Evolutionary conservation across 2,329 filamentous ascomycete species (phyloP), one percentile per base, ranked within the genome.

Genomic region (Hypomyces perniciosus): DNA sequence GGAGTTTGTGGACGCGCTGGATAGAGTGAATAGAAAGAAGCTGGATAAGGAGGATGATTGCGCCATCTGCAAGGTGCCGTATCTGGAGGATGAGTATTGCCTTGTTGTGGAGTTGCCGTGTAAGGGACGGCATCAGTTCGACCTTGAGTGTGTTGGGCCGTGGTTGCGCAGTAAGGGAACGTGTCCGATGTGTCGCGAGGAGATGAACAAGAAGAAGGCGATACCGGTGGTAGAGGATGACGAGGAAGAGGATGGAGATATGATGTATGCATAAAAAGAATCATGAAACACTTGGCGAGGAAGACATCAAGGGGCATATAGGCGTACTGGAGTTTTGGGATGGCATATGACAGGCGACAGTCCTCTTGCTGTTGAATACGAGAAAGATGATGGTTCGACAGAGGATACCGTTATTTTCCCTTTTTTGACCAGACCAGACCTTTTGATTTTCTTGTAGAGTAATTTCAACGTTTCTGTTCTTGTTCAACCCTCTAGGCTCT

Each of bases 101-200:
- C 70, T 86, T 2, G 81, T 85, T 9, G 83, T 85, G 29, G 75
- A 82, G 70, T 71, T 86, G 60, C 81, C 81, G 38, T 86, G 83
- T 62, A 72, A 81, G 59, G 72, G 71, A 31, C 69, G 65, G 38
- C 83, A 86, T 64, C 68, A 68, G 45, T 85, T 83, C 61, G 83
- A 86, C 59, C 66, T 85, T n/a, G 83, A 86, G 68, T 86, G 83
- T 59, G 80, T 85, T 2, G 78, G 75, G 4, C 82, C 83, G 6
- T 86, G 83, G 83, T 63, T 86, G 62, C 69, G 76, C 63, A 75
- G 79, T 59, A 83, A 85, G 66, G 82, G 82, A 35, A 83, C 74
- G 31, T 85, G 82, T 62, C 82, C 82, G 37, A 71, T 85, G 69
- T 84, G 82, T 64, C 69, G 83, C 53, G 74, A 78, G 62, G 79